These are phyloP conservation scores for Rhexocercosporidium sp. DNA, from an alignment of 2,329 filamentous ascomycete genomes.

Conservation along the genomic window DNA sequence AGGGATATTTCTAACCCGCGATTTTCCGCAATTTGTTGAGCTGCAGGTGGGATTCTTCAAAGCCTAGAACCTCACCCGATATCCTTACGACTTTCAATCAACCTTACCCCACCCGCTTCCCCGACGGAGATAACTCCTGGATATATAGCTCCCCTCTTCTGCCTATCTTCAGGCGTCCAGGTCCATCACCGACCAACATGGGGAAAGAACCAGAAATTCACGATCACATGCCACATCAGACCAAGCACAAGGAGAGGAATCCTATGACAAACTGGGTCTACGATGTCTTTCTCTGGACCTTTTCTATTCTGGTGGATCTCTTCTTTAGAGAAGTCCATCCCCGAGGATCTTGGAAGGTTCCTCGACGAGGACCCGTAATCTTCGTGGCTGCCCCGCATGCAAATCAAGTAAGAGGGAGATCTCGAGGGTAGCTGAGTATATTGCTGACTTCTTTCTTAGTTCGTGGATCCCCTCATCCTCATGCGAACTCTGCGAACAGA, in stretches of 20 bases:
- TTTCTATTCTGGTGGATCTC: slow-evolving; percentile 86
- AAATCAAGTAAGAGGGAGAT: slow-evolving; percentile 73
- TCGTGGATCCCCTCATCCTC: slow-evolving; percentile 92
- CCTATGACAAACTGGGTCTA: slow-evolving; percentile 78
- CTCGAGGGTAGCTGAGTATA: not conserved
- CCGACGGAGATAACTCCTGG: slow-evolving; percentile 1
- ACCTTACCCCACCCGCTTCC: not conserved
- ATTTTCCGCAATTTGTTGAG: slow-evolving; percentile 19
- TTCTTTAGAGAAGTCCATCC: slow-evolving; percentile 99
- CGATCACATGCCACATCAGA: slow-evolving; percentile 31
- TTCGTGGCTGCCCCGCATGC: slow-evolving; percentile 97
- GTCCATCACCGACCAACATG: slow-evolving; percentile 20
- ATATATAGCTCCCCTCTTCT: not conserved
- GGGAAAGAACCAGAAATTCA: slow-evolving; percentile 30
- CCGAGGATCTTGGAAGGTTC: slow-evolving; percentile 92
- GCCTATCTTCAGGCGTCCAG: not conserved
- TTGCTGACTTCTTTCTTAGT: slow-evolving; percentile 56
- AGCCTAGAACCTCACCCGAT: slow-evolving; percentile 14
- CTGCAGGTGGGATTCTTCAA: slow-evolving; percentile 17
- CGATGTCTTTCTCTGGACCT: slow-evolving; percentile 77
- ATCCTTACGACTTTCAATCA: slow-evolving; percentile 1
- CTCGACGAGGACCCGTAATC: slow-evolving; percentile 84
- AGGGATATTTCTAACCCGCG: not conserved
- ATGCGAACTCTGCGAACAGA: slow-evolving; percentile 88
- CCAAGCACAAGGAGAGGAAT: slow-evolving; percentile 59